Evolutionary conservation across 139 green algal genomes (phyloP), one percentile per base, ranked within the genome.

Genomic region (Closterium sp.): DNA sequence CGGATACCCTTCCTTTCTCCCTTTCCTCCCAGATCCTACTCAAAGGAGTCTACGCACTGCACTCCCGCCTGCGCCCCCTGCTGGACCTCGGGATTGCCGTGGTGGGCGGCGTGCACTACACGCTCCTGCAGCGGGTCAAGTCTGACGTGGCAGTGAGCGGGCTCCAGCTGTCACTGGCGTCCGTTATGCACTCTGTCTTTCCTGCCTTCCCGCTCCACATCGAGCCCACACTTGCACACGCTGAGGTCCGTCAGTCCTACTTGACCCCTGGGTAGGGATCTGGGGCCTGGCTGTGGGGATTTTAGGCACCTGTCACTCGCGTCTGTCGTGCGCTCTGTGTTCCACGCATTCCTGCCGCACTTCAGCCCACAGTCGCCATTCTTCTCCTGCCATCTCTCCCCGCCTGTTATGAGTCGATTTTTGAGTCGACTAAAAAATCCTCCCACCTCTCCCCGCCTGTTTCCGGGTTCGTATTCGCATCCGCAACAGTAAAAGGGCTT

Each of bases 21-120:
- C 55, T 3, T 76, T 19, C 55, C 55, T 76, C 30, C n/a, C 86
- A 89, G 86, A 33, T 89, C 0, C 30, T 89, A 5, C 86, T 89
- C 28, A 89, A 89, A n/a, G 86, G 86, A 28, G 66, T 89, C 9
- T 89, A 89, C 31, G 86, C 86, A 35, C 30, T 89, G 9, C 55
- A 89, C 32, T 32, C n/a, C 3, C 35, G 35, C 31, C 35, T 89
- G n/a, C 86, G 86, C 8, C 86, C 86, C 2, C 30, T 89, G 30
- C 8, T 89, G 31, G 86, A 89, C 86, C 55, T 89, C 7, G 66
- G 86, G 31, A 89, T 89, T 33, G 86, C 86, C 86, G 86, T 89
- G 86, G 86, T 89, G 64, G 86, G 86, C 31, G 86, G 86, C 30
- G 86, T 89, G 9, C 86, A 89, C 30, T 89, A 89, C 86, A 89